phyloP scores from a whole-genome alignment of 805 yeast genomes.

The Candida endomychidarum region DNA sequence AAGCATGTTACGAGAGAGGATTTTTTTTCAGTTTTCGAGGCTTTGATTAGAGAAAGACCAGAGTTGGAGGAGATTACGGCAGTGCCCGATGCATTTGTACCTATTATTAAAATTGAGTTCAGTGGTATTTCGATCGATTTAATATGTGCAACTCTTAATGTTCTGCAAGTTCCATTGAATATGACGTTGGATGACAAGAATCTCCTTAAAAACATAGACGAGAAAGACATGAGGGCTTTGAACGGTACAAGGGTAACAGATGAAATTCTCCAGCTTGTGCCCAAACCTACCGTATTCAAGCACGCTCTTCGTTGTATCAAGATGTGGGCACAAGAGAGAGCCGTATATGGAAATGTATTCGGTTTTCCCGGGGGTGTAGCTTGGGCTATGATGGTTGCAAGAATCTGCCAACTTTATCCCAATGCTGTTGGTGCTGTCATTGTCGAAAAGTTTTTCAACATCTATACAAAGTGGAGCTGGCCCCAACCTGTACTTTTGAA shows the following conservation, averaged over 20 bases:
- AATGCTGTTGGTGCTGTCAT: slow-evolving; percentile 93
- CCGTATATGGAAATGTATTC: slow-evolving; percentile 89
- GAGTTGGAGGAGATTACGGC: slow-evolving; percentile 90
- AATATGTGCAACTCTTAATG: slow-evolving; percentile 77
- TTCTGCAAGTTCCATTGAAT: slow-evolving; percentile 77
- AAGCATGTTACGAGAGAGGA: slow-evolving; percentile 91
- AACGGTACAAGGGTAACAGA: slow-evolving; percentile 98
- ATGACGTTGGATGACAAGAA: slow-evolving; percentile 83
- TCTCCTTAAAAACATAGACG: slow-evolving; percentile 82
- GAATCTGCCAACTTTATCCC: slow-evolving; percentile 95
- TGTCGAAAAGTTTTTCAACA: slow-evolving; percentile 84
- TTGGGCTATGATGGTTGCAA: slow-evolving; percentile 99
- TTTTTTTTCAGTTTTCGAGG: slow-evolving; percentile 79
- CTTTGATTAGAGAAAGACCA: slow-evolving; percentile 64
- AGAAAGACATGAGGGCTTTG: slow-evolving; percentile 81
- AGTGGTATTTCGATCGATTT: slow-evolving; percentile 92
- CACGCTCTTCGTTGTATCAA: slow-evolving; percentile 91
- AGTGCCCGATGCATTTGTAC: slow-evolving; percentile 98
- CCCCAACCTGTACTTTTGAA: slow-evolving; percentile 95
- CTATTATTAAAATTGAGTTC: slow-evolving; percentile 86
- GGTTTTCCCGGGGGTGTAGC: slow-evolving; percentile 99
- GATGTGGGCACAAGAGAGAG: slow-evolving; percentile 95
- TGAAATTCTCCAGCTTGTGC: slow-evolving; percentile 84
- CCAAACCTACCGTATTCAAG: slow-evolving; percentile 88
- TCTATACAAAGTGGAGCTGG: slow-evolving; percentile 92